These are phyloP conservation scores for Fonsecaea pugnacius DNA, from an alignment of 2,329 filamentous ascomycete genomes.

Conservation along the genomic window DNA sequence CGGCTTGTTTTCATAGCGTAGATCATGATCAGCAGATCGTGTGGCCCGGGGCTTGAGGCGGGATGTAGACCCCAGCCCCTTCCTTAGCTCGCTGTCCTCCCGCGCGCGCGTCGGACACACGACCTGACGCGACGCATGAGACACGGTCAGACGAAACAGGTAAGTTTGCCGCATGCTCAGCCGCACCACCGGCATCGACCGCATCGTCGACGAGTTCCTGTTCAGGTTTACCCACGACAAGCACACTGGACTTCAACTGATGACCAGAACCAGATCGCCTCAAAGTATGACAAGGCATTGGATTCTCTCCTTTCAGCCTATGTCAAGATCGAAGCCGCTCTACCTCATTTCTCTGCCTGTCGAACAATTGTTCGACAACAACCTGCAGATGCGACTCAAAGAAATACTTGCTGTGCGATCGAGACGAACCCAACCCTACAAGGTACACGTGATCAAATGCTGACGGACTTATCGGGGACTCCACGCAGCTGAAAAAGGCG, in stretches of 20 bases:
- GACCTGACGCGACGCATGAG: too few relatives aligned
- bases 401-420: neutral
- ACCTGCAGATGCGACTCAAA: neutral
- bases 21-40: too few relatives aligned
- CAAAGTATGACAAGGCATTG: neutral
- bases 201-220: too few relatives aligned
- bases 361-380: neutral
- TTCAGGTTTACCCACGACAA: too few relatives aligned
- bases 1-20: too few relatives aligned
- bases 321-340: neutral
- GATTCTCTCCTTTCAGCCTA: constrained; percentile 3
- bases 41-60: too few relatives aligned
- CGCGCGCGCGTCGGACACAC: too few relatives aligned
- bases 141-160: too few relatives aligned
- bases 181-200: too few relatives aligned
- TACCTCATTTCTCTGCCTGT: neutral
- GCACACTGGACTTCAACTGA: neutral
- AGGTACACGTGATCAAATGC: neutral
- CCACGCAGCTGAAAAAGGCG: neutral
- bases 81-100: too few relatives aligned
- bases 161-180: too few relatives aligned
- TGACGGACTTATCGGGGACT: neutral
- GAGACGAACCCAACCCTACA: neutral
- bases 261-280: constrained; percentile 1
- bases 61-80: too few relatives aligned